phyloP scores from a whole-genome alignment of 805 yeast genomes.

The Candida sonorensis region DNA sequence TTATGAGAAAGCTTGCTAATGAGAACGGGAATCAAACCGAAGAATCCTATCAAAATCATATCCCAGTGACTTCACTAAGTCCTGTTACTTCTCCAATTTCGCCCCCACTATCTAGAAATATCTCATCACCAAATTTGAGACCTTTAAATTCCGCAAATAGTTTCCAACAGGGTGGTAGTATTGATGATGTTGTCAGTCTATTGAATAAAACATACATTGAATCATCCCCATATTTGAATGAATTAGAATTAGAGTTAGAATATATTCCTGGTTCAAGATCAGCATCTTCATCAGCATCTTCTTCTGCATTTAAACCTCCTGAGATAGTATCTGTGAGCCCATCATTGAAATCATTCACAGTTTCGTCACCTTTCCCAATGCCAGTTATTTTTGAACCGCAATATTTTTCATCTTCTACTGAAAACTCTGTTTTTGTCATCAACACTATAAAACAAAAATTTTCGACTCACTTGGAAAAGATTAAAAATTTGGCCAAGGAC shows the following conservation, averaged over 20 bases:
- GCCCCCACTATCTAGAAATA: neutral
- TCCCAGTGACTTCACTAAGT: slow-evolving; percentile 5
- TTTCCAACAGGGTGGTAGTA: neutral
- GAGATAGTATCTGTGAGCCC: slow-evolving; percentile 11
- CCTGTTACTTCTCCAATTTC: slow-evolving; percentile 11
- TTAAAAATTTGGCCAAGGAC: slow-evolving; percentile 12
- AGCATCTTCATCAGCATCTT: neutral
- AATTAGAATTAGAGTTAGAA: slow-evolving; percentile 9
- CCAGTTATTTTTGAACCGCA: slow-evolving; percentile 15
- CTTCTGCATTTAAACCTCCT: slow-evolving; percentile 6
- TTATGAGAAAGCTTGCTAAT: slow-evolving; percentile 11
- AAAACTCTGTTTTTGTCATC: slow-evolving; percentile 10
- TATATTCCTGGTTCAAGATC: slow-evolving; percentile 4
- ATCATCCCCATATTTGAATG: slow-evolving; percentile 9
- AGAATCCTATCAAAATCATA: slow-evolving; percentile 1
- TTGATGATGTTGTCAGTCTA: slow-evolving; percentile 5
- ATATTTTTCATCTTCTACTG: slow-evolving; percentile 6
- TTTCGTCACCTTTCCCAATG: slow-evolving; percentile 14
- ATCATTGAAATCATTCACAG: slow-evolving; percentile 10
- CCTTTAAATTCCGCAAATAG: slow-evolving; percentile 3
- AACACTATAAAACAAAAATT: slow-evolving; percentile 10
- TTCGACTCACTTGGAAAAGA: slow-evolving; percentile 6
- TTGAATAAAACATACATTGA: slow-evolving; percentile 1
- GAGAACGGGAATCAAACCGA: neutral
- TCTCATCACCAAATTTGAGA: neutral